Conservation (phyloP, 2,329 filamentous ascomycete genomes). For the Sporothrix curviconia region DNA sequence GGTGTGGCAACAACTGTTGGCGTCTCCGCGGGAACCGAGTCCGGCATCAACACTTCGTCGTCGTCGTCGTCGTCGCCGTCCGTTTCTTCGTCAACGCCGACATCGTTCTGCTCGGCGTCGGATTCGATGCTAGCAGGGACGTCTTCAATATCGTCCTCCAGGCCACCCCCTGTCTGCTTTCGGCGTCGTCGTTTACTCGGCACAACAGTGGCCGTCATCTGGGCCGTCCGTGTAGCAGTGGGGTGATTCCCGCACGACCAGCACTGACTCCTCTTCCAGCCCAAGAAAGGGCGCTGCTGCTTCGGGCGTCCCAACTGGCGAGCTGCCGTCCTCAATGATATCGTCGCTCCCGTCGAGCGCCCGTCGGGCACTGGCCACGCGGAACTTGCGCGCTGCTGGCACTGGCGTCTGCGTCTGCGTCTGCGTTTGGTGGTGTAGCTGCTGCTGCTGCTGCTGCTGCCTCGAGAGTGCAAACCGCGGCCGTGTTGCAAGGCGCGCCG, state of each 20-base stretch:
- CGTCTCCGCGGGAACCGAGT: not conserved
- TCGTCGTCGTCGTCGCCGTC: not conserved
- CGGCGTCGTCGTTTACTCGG: not conserved
- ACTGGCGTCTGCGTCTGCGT: not conserved
- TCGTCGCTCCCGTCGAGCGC: not conserved
- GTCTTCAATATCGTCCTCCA: constrained; percentile 16
- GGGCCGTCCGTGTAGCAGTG: not conserved
- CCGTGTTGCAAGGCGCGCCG: no score
- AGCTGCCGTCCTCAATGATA: constrained; percentile 17
- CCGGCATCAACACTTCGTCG: not conserved
- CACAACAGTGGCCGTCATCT: not conserved
- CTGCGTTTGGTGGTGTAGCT: not conserved
- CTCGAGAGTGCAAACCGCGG: constrained; percentile 14
- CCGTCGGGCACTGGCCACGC: not conserved
- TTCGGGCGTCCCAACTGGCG: not conserved
- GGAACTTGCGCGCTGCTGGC: not conserved
- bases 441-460: not conserved
- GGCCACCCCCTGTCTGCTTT: not conserved
- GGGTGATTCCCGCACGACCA: constrained; percentile 1
- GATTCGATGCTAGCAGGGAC: not conserved
- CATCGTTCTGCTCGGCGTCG: not conserved
- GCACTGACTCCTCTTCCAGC: no score
- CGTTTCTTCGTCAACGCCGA: not conserved
- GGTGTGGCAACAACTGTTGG: no score
- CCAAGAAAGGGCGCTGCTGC: no score